phyloP scores from a whole-genome alignment of 805 yeast genomes.

The Suhomyces vadensis region DNA sequence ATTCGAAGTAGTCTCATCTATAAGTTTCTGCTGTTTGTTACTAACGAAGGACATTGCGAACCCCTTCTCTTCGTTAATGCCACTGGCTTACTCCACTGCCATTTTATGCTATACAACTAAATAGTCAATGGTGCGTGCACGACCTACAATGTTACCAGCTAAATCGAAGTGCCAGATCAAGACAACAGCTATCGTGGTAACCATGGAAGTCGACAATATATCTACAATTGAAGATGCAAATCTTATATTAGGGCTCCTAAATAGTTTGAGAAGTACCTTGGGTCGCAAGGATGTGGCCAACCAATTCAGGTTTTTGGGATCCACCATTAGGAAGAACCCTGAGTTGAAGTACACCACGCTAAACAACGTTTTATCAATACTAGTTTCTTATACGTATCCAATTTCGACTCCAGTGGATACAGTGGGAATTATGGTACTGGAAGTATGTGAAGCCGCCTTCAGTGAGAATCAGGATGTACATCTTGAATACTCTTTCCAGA shows the following conservation, averaged over 20 bases:
- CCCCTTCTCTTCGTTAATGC: neutral
- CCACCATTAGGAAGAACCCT: neutral
- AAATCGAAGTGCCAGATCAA: too few relatives aligned
- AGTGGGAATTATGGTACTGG: neutral
- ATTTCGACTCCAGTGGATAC: neutral
- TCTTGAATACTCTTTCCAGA: neutral
- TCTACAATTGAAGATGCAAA: neutral
- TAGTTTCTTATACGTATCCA: constrained; percentile 2
- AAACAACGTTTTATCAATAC: neutral
- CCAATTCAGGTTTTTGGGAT: neutral
- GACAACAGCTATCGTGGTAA: too few relatives aligned
- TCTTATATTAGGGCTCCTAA: neutral
- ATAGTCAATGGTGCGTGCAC: neutral
- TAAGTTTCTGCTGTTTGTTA: constrained; percentile 32
- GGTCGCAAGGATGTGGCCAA: neutral
- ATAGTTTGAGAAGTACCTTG: neutral
- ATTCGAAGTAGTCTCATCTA: constrained; percentile 31
- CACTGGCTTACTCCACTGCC: neutral
- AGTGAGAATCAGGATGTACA: neutral
- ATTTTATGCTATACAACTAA: too few relatives aligned
- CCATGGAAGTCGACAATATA: neutral
- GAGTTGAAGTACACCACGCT: constrained; percentile 1
- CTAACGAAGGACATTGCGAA: constrained; percentile 29
- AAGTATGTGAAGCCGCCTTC: neutral
- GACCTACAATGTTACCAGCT: too few relatives aligned